phyloP scores from a whole-genome alignment of 371 early-diverging fungal species.

The Syncephalis plumigaleata region DNA sequence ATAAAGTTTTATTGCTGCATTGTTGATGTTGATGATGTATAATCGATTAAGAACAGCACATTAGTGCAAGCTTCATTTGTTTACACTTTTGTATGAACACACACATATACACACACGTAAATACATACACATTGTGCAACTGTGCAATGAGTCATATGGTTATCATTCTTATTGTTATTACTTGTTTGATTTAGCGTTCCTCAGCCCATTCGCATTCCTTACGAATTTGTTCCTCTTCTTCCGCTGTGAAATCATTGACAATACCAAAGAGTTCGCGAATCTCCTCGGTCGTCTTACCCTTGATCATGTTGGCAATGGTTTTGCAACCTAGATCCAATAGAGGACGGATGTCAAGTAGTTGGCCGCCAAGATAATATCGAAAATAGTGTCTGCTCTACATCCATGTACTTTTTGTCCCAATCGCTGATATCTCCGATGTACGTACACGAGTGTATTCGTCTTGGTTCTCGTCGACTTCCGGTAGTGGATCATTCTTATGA shows the following conservation, averaged over 20 bases:
- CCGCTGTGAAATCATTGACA: conserved; percentile 88
- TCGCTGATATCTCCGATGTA: conserved; percentile 51
- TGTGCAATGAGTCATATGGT: too few relatives aligned
- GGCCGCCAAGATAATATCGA: conserved; percentile 71
- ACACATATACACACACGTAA: too few relatives aligned
- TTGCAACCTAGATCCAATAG: conserved; percentile 91
- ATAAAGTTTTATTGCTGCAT: too few relatives aligned
- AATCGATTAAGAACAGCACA: too few relatives aligned
- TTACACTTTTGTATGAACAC: too few relatives aligned
- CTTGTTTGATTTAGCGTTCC: conserved; percentile 33
- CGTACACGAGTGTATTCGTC: conserved; percentile 38
- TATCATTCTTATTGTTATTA: too few relatives aligned
- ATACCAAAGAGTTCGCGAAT: conserved; percentile 90
- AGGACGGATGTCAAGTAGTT: conserved; percentile 92
- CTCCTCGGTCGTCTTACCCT: conserved; percentile 84
- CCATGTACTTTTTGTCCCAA: conserved; percentile 68
- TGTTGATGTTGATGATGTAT: too few relatives aligned
- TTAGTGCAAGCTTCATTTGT: too few relatives aligned
- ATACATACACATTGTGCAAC: too few relatives aligned
- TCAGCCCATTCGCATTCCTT: conserved; percentile 87
- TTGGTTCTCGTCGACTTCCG: conserved; percentile 20
- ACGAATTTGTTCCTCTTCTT: conserved; percentile 80
- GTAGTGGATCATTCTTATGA: conserved; percentile 47
- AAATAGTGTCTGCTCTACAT: conserved; percentile 58
- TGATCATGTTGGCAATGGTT: conserved; percentile 97